Evolutionary conservation across 179 eudicot species (phyloP), one percentile per base, ranked within the genome.

Genomic region (Drosera spatulata): DNA sequence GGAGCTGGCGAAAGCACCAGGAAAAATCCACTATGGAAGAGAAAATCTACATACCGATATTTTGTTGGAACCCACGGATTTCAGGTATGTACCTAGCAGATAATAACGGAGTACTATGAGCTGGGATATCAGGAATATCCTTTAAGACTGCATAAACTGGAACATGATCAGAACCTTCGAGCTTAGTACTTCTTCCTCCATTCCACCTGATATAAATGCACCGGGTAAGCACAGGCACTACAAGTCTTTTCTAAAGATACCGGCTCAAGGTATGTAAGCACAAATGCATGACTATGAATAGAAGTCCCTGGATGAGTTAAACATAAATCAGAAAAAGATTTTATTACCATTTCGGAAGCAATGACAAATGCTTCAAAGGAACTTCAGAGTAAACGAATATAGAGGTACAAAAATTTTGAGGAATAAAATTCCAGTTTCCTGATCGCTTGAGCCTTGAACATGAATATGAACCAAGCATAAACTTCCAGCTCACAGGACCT

Each of bases 91-190:
- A 93, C 85, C 99, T 80, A 64, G 93, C 81, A 68, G 99, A 86
- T 64, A 93, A 72, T 57, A 82, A 69, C 38, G 99, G 99, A 58
- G 99, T 86, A 69, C 63, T 74, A 69, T 93, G 96, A 63, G 41
- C 65, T 56, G 67, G 73, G 61, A 71, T 57, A 64, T 75, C 79
- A 40, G 85, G 86, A 13, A 93, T 65, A 41, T 80, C 84, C 64
- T 61, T 71, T 53, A 93, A 66, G 53, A 74, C 76, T 59, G 65
- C 67, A 61, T 76, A 89, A 70, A 93, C 99, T 41, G 99, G 99
- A 78, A 62, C 95, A 72, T 93, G 99, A 77, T 93, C 99, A 41
- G 99, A 93, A 50, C 99, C 99, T 80, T 93, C 95, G 61, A 89
- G 65, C 77, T 84, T 88, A 47, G 75, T 71, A 64, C 65, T 81